A percentile compares a stretch with the other conserved stretches of the same genome.
These are phyloP conservation scores for Penicillium desertorum DNA, from an alignment of 495 filamentous ascomycete species.

Conservation along the genomic window DNA sequence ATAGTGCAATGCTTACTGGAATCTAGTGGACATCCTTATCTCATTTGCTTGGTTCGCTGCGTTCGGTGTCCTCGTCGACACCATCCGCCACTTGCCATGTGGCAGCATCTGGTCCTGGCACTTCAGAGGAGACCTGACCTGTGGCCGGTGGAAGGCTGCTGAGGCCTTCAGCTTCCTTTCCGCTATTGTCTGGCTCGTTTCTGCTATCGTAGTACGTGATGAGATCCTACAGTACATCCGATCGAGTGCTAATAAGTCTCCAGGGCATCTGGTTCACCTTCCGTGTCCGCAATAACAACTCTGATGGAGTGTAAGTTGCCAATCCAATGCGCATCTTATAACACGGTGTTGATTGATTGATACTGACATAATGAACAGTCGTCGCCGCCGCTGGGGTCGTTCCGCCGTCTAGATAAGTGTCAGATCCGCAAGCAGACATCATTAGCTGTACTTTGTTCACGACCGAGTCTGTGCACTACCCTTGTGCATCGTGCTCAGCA, in stretches of 20 bases:
- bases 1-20: slow-evolving; percentile 4
- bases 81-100: slow-evolving; percentile 49
- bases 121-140: slow-evolving; percentile 42
- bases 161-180: slow-evolving; percentile 67
- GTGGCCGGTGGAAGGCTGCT: slow-evolving; percentile 63
- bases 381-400: slow-evolving; percentile 26
- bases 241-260: neutral
- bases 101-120: slow-evolving; percentile 55
- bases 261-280: slow-evolving; percentile 49
- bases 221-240: neutral
- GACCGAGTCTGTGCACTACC: neutral
- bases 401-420: slow-evolving; percentile 9
- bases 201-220: slow-evolving; percentile 50
- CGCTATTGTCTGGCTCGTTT: slow-evolving; percentile 66
- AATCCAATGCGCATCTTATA: neutral
- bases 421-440: neutral
- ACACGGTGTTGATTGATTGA: neutral
- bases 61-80: slow-evolving; percentile 62
- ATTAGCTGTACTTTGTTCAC: too few species aligned
- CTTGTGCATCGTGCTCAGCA: too few species aligned
- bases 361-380: slow-evolving; percentile 13
- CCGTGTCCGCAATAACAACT: slow-evolving; percentile 21
- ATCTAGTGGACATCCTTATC: slow-evolving; percentile 55
- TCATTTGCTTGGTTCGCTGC: slow-evolving; percentile 63
- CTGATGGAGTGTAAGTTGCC: slow-evolving; percentile 8